Base-by-base conservation (phyloP, 2,329 filamentous ascomycete genomes). In the Metarhizium sp. region DNA sequence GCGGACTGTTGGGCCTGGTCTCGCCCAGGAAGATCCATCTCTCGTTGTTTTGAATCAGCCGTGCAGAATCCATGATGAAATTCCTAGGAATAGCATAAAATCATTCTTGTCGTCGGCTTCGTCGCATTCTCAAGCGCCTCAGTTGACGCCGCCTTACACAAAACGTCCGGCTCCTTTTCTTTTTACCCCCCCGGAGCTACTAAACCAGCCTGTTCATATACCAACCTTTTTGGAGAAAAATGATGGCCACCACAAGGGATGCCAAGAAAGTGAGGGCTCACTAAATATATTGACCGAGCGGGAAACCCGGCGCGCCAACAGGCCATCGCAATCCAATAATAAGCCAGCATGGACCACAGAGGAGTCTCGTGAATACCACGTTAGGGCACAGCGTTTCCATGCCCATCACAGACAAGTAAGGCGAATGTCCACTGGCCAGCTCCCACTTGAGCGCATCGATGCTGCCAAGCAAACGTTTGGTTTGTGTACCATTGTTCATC, bases 381-480 rank as follows among this genome's bases (percentile, higher is more conserved):
- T 66, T 18, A 59, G 57, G 29, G 40, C 62, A 49, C 55, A 59
- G 34, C 56, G 59, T 46, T 60, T 59, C 38, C 58, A 51, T 32
- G 54, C 58, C 34, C 55, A 46, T 32, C 56, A 59, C 20, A 60
- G 59, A 20, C 59, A 58, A 36, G 47, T 54, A 38, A 64, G 61
- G 55, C 57, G 63, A 18, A 30, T 63, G 16, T 58, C 57, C 14
- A 64, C 63, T 5, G 60, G 52, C 20, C 60, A 52, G 40, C 58
- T 67, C 38, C 63, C 65, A 8, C 55, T 69, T 7, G 67, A 67
- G 57, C 60, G 48, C 30, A 62, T 62, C n/a, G 58, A 66, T 20
- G 52, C 13, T 30, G 45, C 52, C 4, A 50, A 62, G 32, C 46
- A 59, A 47, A 63, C 45, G 1, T 30, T 48, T 13, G 20, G 5